These are phyloP conservation scores for Phytophthora pini DNA, from an alignment of 352 stramenopile genomes.

Conservation along the genomic window DNA sequence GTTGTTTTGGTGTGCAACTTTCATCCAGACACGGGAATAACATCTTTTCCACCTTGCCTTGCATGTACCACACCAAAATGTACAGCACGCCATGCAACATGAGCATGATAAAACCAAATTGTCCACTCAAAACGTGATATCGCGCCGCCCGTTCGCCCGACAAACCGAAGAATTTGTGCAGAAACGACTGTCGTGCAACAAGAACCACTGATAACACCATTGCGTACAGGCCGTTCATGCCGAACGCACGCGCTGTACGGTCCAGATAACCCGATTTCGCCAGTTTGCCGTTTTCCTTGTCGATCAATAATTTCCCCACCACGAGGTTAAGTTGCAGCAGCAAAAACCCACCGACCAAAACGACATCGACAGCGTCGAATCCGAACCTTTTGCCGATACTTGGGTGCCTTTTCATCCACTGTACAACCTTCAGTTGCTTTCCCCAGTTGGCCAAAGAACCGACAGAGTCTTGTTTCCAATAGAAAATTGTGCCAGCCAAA, in stretches of 20 bases:
- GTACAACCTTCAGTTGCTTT: slow-evolving; percentile 21
- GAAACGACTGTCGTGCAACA: slow-evolving; percentile 67
- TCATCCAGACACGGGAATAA: slow-evolving; percentile 62
- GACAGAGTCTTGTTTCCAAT: slow-evolving; percentile 37
- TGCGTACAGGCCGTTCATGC: slow-evolving; percentile 73
- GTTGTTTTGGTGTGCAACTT: slow-evolving; percentile 44
- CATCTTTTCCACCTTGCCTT: slow-evolving; percentile 56
- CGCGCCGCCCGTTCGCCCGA: slow-evolving; percentile 62
- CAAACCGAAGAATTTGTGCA: slow-evolving; percentile 61
- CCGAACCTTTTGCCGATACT: slow-evolving; percentile 25
- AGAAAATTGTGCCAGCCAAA: slow-evolving; percentile 46
- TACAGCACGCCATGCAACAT: slow-evolving; percentile 66
- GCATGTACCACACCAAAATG: slow-evolving; percentile 52
- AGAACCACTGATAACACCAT: slow-evolving; percentile 68
- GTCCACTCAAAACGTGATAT: slow-evolving; percentile 72
- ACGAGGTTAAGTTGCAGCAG: slow-evolving; percentile 71
- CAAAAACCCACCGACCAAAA: slow-evolving; percentile 48
- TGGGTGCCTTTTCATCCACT: slow-evolving; percentile 37
- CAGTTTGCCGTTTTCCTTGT: slow-evolving; percentile 70
- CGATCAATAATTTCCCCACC: slow-evolving; percentile 68
- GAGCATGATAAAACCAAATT: slow-evolving; percentile 54
- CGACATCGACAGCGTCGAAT: slow-evolving; percentile 60
- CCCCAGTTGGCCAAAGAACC: slow-evolving; percentile 17
- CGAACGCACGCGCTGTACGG: slow-evolving; percentile 58
- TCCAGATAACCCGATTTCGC: slow-evolving; percentile 60